phyloP scores from a whole-genome alignment of 2,329 filamentous ascomycete genomes.

The Verticillium klebahnii region DNA sequence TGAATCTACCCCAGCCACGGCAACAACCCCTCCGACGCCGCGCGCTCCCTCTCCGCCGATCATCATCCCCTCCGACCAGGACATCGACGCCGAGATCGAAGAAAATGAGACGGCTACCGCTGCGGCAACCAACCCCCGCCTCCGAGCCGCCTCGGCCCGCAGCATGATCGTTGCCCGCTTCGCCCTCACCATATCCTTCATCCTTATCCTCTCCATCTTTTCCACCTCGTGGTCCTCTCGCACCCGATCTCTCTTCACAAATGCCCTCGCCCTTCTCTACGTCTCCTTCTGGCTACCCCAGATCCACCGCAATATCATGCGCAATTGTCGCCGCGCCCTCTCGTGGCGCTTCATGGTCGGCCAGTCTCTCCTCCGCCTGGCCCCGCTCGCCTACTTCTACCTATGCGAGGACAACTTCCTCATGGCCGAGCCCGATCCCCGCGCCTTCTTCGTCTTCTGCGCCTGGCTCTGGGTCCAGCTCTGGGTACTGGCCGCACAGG shows the following conservation, averaged over 20 bases:
- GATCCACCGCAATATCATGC: slow-evolving; percentile 82
- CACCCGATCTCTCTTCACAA: slow-evolving; percentile 52
- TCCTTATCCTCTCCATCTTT: slow-evolving; percentile 55
- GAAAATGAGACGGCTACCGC: slow-evolving; percentile 25
- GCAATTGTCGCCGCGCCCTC: slow-evolving; percentile 89
- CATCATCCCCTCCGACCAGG: slow-evolving; percentile 60
- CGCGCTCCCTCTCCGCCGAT: slow-evolving; percentile 37
- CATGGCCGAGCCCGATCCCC: slow-evolving; percentile 66
- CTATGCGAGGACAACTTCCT: slow-evolving; percentile 73
- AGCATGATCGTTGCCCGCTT: slow-evolving; percentile 45
- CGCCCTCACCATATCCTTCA: slow-evolving; percentile 47
- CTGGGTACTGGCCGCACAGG: slow-evolving; percentile 72
- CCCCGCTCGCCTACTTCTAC: slow-evolving; percentile 85
- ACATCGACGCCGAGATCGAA: slow-evolving; percentile 54
- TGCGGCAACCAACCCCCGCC: slow-evolving; percentile 27
- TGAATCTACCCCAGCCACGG: slow-evolving; percentile 1
- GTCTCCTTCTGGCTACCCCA: slow-evolving; percentile 91
- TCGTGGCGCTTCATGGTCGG: slow-evolving; percentile 86
- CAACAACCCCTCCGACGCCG: slow-evolving; percentile 12
- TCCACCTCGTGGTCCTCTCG: slow-evolving; percentile 56
- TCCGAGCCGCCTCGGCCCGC: background rate
- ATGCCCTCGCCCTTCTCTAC: slow-evolving; percentile 67
- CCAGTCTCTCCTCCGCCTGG: slow-evolving; percentile 71
- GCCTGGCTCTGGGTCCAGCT: slow-evolving; percentile 89
- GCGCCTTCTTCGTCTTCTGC: slow-evolving; percentile 58